Conservation (phyloP, 2,329 filamentous ascomycete genomes). For the Microcera coccophila region DNA sequence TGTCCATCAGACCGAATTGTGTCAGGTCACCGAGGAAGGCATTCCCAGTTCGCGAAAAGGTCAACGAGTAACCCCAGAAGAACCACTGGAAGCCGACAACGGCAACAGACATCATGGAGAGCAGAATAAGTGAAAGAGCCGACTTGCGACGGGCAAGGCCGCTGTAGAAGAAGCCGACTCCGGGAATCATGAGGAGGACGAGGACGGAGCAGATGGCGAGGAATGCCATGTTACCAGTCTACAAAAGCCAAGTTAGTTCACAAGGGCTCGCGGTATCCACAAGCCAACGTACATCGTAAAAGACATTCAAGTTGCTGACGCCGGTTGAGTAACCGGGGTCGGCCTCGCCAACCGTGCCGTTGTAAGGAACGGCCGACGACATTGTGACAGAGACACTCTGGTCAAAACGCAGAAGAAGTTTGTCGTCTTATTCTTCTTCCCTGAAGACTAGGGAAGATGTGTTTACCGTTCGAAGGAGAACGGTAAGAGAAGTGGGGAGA, state of each 20-base stretch:
- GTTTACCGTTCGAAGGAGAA: too few species aligned
- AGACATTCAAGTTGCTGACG: slow-evolving; percentile 73
- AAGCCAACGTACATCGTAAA: slow-evolving; percentile 62
- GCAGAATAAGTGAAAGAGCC: slow-evolving; percentile 78
- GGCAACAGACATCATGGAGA: slow-evolving; percentile 75
- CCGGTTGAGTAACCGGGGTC: slow-evolving; percentile 48
- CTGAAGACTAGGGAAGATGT: too few species aligned
- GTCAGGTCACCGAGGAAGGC: slow-evolving; percentile 73
- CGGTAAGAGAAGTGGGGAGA: slow-evolving; percentile 1
- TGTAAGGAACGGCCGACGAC: slow-evolving; percentile 47
- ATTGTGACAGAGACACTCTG: slow-evolving; percentile 21
- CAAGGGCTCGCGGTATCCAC: background rate
- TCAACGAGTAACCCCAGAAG: slow-evolving; percentile 87
- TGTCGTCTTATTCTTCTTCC: background rate
- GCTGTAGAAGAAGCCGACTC: slow-evolving; percentile 92
- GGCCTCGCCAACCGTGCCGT: slow-evolving; percentile 47
- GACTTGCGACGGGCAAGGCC: slow-evolving; percentile 86
- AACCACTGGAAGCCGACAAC: slow-evolving; percentile 91
- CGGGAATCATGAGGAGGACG: slow-evolving; percentile 88
- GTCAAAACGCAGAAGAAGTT: slow-evolving; percentile 1
- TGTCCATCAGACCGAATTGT: slow-evolving; percentile 78
- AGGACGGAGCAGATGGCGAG: slow-evolving; percentile 72
- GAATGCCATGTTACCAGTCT: slow-evolving; percentile 82
- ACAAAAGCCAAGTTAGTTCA: slow-evolving; percentile 1
- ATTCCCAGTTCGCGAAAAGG: slow-evolving; percentile 77